Conservation (phyloP, 1,139 yeast genomes). For the Yamadazyma blattariae region DNA sequence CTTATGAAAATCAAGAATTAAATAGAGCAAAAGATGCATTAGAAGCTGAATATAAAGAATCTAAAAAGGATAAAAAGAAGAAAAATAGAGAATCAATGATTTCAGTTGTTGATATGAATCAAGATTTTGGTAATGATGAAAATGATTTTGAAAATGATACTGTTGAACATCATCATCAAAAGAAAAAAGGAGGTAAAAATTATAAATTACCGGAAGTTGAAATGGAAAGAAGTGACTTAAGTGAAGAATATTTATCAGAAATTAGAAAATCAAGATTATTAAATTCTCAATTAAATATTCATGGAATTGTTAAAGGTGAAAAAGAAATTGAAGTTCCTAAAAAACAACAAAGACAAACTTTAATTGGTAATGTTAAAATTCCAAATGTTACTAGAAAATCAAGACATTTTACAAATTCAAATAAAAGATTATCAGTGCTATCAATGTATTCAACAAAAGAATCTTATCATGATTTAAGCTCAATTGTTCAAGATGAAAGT, state of each 20-base stretch:
- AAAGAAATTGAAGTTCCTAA: constrained; percentile 14
- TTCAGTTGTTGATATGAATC: constrained; percentile 25
- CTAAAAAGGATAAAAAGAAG: constrained; percentile 18
- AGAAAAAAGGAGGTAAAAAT: constrained; percentile 4
- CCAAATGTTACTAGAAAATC: constrained; percentile 73
- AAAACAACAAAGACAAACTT: constrained; percentile 26
- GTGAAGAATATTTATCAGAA: constrained; percentile 45
- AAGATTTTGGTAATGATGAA: constrained; percentile 6
- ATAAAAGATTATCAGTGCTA: constrained; percentile 65
- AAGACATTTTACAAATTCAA: constrained; percentile 56
- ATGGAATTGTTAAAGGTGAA: constrained; percentile 25
- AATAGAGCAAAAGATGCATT: constrained; percentile 44
- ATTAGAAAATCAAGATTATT: constrained; percentile 43
- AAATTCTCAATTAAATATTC: constrained; percentile 41
- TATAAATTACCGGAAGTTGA: constrained; percentile 41
- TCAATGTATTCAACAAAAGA: constrained; percentile 68
- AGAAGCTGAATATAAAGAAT: constrained; percentile 34
- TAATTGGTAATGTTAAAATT: constrained; percentile 59
- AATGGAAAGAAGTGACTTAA: constrained; percentile 36
- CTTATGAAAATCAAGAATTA: constrained; percentile 47
- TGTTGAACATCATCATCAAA: constrained; percentile 9
- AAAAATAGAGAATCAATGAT: constrained; percentile 40
- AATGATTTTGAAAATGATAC: constrained; percentile 4
- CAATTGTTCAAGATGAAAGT: constrained; percentile 42
- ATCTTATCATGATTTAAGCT: constrained; percentile 60